Percentiles rank a stretch among this genome's conserved stretches.
phyloP scores from a whole-genome alignment of 176 grass and related monocot species.

The Zizania latifolia region DNA sequence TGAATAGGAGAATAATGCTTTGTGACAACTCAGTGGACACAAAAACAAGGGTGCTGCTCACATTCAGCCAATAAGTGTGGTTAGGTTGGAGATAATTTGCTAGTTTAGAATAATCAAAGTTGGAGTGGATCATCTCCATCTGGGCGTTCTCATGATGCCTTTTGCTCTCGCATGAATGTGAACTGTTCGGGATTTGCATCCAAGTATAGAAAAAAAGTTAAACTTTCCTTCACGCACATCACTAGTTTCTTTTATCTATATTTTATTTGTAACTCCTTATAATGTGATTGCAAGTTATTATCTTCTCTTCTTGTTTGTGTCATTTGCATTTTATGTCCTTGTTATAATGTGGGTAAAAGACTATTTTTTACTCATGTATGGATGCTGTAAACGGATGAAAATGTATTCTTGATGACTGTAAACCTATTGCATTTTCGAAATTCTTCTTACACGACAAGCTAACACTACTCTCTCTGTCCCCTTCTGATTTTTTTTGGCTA shows the following conservation, averaged over 20 bases:
- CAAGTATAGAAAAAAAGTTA: background rate
- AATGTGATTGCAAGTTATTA: background rate
- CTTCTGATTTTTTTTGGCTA: background rate
- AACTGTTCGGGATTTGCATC: background rate
- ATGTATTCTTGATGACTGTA: background rate
- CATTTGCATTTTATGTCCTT: background rate
- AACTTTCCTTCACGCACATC: background rate
- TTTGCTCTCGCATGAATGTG: background rate
- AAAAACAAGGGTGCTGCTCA: background rate
- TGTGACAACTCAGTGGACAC: background rate
- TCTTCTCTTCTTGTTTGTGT: background rate
- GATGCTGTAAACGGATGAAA: background rate
- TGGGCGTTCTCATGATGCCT: background rate
- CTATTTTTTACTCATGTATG: background rate
- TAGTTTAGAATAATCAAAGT: background rate
- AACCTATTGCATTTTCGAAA: background rate
- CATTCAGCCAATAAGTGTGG: background rate
- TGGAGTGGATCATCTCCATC: background rate
- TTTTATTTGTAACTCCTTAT: background rate
- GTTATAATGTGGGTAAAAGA: background rate
- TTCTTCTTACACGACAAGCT: background rate
- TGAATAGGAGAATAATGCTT: background rate
- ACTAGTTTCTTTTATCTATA: background rate
- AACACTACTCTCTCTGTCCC: background rate
- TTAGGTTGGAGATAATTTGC: background rate